Evolutionary conservation across 1,284 basidiomycete genomes (phyloP).

Genomic region (Vanrija pseudolonga): DNA sequence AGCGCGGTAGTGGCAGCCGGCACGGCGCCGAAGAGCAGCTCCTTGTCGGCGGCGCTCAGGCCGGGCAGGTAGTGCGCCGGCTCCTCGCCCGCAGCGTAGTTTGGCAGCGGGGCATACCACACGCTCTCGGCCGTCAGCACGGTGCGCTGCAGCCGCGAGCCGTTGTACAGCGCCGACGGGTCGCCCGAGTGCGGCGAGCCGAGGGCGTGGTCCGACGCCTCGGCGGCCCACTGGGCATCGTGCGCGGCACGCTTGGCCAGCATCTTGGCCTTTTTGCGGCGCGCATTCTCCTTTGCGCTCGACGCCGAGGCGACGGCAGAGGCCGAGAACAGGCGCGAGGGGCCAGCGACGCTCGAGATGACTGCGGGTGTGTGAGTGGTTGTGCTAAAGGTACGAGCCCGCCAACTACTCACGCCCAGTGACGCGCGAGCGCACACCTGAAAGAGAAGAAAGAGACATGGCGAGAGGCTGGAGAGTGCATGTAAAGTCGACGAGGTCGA

Average conservation of each 20-base stretch:
- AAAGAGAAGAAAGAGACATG: background rate
- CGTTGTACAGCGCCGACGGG: constrained; percentile 24
- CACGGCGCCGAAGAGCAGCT: constrained; percentile 42
- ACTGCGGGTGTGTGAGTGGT: background rate
- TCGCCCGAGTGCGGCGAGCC: constrained; percentile 13
- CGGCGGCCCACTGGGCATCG: constrained; percentile 1
- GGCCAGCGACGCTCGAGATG: background rate
- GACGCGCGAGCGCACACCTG: constrained; percentile 1
- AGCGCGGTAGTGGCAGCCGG: constrained; percentile 36
- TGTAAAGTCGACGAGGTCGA: background rate
- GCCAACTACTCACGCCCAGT: background rate
- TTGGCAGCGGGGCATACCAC: constrained; percentile 37
- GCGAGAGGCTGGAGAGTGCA: background rate
- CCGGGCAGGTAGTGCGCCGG: constrained; percentile 36
- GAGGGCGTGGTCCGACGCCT: constrained; percentile 12
- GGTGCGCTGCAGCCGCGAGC: constrained; percentile 25
- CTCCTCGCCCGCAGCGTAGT: constrained; percentile 31
- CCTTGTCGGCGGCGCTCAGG: constrained; percentile 30
- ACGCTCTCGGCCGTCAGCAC: constrained; percentile 28
- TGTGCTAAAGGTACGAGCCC: no score
- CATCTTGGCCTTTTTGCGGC: constrained; percentile 16
- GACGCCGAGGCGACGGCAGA: constrained; percentile 8
- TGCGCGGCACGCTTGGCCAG: constrained; percentile 1
- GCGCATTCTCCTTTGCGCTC: constrained; percentile 7
- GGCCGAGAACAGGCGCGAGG: constrained; percentile 1